Percentiles rank a stretch among this genome's conserved stretches.
These are phyloP conservation scores for Amphibolis antarctica DNA, from an alignment of 106 monocot genomes.

Conservation along the genomic window DNA sequence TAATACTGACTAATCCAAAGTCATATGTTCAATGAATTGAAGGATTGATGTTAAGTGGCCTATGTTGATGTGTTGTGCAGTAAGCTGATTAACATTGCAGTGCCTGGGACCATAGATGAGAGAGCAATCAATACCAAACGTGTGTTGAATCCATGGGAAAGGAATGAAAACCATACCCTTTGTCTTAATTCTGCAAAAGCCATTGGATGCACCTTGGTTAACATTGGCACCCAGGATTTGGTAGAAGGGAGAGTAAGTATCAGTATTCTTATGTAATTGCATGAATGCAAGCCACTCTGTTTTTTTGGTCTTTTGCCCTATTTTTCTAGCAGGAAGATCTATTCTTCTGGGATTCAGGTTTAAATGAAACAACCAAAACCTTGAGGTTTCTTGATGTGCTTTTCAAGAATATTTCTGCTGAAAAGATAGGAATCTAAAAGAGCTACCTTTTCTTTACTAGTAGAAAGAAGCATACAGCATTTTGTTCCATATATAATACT, in stretches of 20 bases:
- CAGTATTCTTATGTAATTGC: background rate
- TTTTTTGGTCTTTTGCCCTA: background rate
- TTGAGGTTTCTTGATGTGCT: background rate
- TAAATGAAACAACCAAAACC: no score
- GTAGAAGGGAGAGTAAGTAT: conserved; percentile 22
- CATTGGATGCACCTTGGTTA: conserved; percentile 22
- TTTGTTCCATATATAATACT: background rate
- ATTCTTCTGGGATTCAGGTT: no score
- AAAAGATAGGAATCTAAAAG: background rate
- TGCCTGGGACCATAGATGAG: conserved; percentile 91
- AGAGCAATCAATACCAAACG: conserved; percentile 83
- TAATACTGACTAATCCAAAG: background rate
- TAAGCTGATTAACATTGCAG: conserved; percentile 91
- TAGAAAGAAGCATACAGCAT: background rate
- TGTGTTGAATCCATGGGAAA: conserved; percentile 53
- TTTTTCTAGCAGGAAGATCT: background rate
- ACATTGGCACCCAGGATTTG: conserved; percentile 24
- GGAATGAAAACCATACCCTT: conserved; percentile 24
- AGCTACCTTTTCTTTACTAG: conserved; percentile 1
- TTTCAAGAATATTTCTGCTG: background rate
- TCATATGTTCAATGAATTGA: no score
- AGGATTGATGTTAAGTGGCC: no score
- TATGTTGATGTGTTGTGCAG: conserved; percentile 16
- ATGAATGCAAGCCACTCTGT: background rate
- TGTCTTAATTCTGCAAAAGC: conserved; percentile 28